phyloP scores from a whole-genome alignment of 2,329 filamentous ascomycete genomes.

The Phyllosticta citribraziliensis region DNA sequence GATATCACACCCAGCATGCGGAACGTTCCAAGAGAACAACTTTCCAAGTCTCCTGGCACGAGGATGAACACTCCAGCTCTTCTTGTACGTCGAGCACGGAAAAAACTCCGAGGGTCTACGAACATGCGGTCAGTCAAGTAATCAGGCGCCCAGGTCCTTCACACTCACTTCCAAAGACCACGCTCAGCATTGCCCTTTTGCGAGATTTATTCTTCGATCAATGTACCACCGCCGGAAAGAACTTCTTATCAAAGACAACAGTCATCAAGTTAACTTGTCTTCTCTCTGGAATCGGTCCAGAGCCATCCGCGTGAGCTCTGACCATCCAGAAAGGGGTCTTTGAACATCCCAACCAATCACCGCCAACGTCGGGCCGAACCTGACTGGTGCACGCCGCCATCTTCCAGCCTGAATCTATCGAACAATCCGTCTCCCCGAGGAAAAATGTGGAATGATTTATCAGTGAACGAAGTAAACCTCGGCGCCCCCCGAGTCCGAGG shows the following conservation, averaged over 20 bases:
- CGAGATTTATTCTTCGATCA: neutral
- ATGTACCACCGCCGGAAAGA: neutral
- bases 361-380: neutral
- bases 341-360: neutral
- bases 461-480: neutral
- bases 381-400: neutral
- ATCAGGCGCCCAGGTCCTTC: neutral
- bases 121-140: neutral
- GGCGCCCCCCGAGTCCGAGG: neutral
- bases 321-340: neutral
- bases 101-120: neutral
- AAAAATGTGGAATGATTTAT: neutral
- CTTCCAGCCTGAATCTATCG: neutral
- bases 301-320: neutral
- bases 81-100: neutral
- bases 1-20: no score
- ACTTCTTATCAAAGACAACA: neutral
- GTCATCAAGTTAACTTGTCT: neutral
- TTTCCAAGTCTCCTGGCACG: neutral
- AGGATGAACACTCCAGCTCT: neutral
- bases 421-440: neutral
- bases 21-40: neutral
- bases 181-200: neutral
- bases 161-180: neutral
- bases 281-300: neutral